These are phyloP conservation scores for Venturia carpophila DNA, from an alignment of 2,329 filamentous ascomycete genomes.

Conservation along the genomic window DNA sequence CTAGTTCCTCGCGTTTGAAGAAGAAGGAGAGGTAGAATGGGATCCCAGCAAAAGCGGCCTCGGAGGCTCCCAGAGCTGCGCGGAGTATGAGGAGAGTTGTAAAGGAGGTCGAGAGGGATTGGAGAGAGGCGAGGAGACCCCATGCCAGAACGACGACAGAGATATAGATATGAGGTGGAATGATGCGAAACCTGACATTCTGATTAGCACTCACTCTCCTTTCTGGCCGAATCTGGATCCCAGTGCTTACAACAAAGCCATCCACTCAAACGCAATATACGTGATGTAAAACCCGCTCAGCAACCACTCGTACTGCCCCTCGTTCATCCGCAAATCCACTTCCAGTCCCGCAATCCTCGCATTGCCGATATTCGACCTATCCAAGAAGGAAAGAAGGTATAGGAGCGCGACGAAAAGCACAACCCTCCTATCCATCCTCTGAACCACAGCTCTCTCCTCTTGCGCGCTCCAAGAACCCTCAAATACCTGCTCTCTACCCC, in stretches of 20 bases:
- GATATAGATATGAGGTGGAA: constrained; percentile 56
- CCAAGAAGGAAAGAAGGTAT: constrained; percentile 78
- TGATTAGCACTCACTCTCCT: not conserved
- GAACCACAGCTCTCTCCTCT: constrained; percentile 64
- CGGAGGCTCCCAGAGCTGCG: constrained; percentile 46
- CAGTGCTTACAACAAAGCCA: constrained; percentile 47
- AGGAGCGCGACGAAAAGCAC: constrained; percentile 75
- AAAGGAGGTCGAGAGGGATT: constrained; percentile 42
- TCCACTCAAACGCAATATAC: constrained; percentile 59
- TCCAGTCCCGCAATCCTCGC: constrained; percentile 53
- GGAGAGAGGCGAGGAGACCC: constrained; percentile 71
- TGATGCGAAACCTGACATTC: constrained; percentile 42
- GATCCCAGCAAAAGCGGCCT: constrained; percentile 56
- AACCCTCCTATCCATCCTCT: constrained; percentile 68
- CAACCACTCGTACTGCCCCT: constrained; percentile 53
- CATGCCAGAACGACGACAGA: constrained; percentile 62
- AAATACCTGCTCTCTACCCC: not conserved
- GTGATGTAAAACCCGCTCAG: constrained; percentile 57
- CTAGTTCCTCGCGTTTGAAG: constrained; percentile 62
- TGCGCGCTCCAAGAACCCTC: constrained; percentile 43
- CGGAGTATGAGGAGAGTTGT: constrained; percentile 56
- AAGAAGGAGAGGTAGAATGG: constrained; percentile 59
- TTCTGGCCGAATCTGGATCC: not conserved
- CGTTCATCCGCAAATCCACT: constrained; percentile 47
- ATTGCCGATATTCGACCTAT: constrained; percentile 67